Evolutionary conservation across 176 grass and related monocot genomes (phyloP), one percentile per base, ranked within the genome.

Genomic region (Saccharum spontaneum): DNA sequence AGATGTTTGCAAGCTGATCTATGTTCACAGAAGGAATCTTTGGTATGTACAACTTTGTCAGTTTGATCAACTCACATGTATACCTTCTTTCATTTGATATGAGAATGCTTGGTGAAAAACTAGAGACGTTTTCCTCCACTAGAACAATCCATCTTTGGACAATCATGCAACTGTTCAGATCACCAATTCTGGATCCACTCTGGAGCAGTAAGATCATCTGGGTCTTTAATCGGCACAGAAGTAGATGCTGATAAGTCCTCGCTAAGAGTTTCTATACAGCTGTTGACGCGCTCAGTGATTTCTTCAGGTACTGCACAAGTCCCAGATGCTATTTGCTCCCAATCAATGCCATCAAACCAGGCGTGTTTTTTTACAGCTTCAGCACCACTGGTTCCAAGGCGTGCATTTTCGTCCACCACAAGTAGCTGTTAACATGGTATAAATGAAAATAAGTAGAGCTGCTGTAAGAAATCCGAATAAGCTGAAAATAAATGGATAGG

Each of bases 121-220:
- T 71, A 49, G 31, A 82, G 22, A 50, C 11, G n/a, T 62, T 7
- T 61, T 49, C 5, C 77, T 59, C 41, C 49, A 54, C 26, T 14
- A 85, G 46, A n/a, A 59, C 18, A 59, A 50, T 52, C 46, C 16
- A 41, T 67, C 45, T 52, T 76, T 79, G 69, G 16, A 73, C 11
- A 73, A 50, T 79, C 65, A 59, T 48, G 46, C 71, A 62, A 66
- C 69, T 48, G 69, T 45, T 55, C 26, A 78, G 11, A 85, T 80
- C 85, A 97, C 90, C 92, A 98, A 80, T 89, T 89, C 69, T 95
- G 73, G 20, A 98, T 64, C 93, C 93, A 95, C 67, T 94, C 93
- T 81, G 97, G 81, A 28, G 28, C 28, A 76, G 81, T 57, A 38
- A 90, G 37, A 90, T 88, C 77, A 80, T 72, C 65, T 39, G 83